phyloP scores from a whole-genome alignment of 352 stramenopile species.

The Pythium periplocum region DNA sequence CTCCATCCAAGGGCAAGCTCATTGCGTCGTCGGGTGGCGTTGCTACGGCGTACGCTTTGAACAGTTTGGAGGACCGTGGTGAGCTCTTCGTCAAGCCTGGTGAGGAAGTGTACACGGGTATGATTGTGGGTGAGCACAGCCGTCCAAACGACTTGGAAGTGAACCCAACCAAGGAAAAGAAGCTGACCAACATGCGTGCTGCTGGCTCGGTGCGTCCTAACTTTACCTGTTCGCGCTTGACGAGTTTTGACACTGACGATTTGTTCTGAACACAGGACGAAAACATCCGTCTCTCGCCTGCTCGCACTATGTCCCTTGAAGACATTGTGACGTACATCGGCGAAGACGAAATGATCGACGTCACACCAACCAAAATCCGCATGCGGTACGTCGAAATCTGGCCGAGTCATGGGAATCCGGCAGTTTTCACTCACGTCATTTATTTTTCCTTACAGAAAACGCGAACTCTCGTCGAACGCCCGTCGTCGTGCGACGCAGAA shows the following conservation, averaged over 20 bases:
- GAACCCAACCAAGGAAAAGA: conserved; percentile 97
- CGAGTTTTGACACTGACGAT: too few relatives aligned
- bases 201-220: conserved; percentile 55
- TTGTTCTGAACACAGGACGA: conserved; percentile 72
- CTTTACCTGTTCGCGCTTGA: too few relatives aligned
- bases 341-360: conserved; percentile 98
- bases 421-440: not conserved
- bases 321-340: conserved; percentile 97
- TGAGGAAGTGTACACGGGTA: conserved; percentile 95
- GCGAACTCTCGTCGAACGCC: conserved; percentile 54
- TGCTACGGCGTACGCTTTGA: conserved; percentile 90
- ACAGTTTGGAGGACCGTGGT: conserved; percentile 89
- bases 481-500: conserved; percentile 47
- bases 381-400: conserved; percentile 47
- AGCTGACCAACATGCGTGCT: conserved; percentile 95
- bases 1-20: conserved; percentile 81
- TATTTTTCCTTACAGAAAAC: conserved; percentile 33
- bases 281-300: conserved; percentile 91
- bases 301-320: conserved; percentile 93
- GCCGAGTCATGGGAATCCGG: not conserved
- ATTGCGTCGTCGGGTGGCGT: conserved; percentile 69
- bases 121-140: conserved; percentile 98
- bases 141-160: conserved; percentile 95
- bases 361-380: conserved; percentile 93
- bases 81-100: conserved; percentile 95